Conservation (phyloP, 441 rosid species). For the Cnidoscolus chayamansa region DNA sequence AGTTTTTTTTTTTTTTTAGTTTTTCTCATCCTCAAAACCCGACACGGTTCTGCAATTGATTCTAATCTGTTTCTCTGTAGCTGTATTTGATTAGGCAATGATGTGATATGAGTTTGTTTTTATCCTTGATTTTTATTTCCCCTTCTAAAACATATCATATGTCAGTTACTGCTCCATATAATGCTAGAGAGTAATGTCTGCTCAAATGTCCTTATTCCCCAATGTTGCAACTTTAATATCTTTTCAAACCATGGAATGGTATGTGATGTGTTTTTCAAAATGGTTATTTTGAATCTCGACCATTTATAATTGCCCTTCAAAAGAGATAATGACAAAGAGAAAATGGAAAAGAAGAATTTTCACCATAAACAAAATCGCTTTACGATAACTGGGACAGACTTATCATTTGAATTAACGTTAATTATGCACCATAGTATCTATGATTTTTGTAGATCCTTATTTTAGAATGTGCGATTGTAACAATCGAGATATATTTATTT, state of each 20-base stretch:
- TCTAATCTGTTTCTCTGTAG: constrained; percentile 16
- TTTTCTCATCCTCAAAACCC: constrained; percentile 22
- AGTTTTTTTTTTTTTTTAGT: constrained; percentile 27
- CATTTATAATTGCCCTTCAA: background rate
- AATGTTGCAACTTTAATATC: background rate
- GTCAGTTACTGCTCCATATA: constrained; percentile 6
- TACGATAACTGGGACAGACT: too few relatives aligned
- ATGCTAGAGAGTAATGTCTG: background rate
- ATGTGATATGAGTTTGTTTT: constrained; percentile 28
- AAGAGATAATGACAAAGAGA: too few relatives aligned
- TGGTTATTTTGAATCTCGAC: constrained; percentile 19
- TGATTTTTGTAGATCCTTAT: background rate
- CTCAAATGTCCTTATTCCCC: constrained; percentile 24
- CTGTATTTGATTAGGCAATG: constrained; percentile 26
- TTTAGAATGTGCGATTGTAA: constrained; percentile 33
- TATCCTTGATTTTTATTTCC: constrained; percentile 16
- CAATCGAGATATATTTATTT: constrained; percentile 11
- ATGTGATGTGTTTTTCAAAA: background rate
- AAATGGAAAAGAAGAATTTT: too few relatives aligned
- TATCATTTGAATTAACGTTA: too few relatives aligned
- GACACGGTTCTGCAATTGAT: constrained; percentile 18
- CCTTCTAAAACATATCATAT: background rate
- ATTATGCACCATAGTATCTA: background rate
- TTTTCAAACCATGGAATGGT: constrained; percentile 11
- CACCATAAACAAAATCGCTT: too few relatives aligned